Evolutionary conservation across 2,329 filamentous ascomycete genomes (phyloP), one percentile per base, ranked within the genome.

Genomic region (Zasmidium cellare): DNA sequence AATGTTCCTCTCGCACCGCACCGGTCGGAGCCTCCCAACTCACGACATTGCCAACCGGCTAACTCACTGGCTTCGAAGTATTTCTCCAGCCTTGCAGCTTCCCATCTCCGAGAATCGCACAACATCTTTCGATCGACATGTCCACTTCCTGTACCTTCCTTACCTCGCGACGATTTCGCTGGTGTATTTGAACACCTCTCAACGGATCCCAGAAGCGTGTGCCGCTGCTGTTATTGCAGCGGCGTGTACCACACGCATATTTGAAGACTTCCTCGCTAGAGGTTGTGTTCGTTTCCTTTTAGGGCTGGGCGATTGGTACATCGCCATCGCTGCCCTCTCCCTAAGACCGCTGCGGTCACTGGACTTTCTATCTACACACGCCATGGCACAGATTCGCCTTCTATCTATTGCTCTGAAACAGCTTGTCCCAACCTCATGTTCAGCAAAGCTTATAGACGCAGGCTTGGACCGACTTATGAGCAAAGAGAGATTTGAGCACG

Each of bases 261-360:
- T 49, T 25, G 46, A 49, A n/a, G 46, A 49, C 22, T 49, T 49
- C 22, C 46, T 49, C 20, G 46, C 46, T 7, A 49, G 46, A 28
- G 46, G 25, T 12, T 49, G 22, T 23, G 25, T 18, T 18, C 22
- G 22, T n/a, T 25, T 49, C 16, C 46, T 49, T 18, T 12, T 25
- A 9, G 46, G 23, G 16, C 16, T 5, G 14, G 22, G 22, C 7
- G 46, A 16, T 20, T 49, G 46, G 46, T 49, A 49, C 22, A 20
- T 28, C 25, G 25, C 46, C 22, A 28, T 49, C 11, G 46, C 46
- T 2, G 25, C 25, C 46, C 46, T 49, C 3, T n/a, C 46, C 9
- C 18, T 49, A 7, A 11, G 22, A 22, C 46, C 22, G 9, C 22
- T 49, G 12, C 46, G 46, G 3, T 28, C 46, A 9, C 16, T 49